Conservation (phyloP, 2,329 filamentous ascomycete genomes). For the Catunica adiposa region DNA sequence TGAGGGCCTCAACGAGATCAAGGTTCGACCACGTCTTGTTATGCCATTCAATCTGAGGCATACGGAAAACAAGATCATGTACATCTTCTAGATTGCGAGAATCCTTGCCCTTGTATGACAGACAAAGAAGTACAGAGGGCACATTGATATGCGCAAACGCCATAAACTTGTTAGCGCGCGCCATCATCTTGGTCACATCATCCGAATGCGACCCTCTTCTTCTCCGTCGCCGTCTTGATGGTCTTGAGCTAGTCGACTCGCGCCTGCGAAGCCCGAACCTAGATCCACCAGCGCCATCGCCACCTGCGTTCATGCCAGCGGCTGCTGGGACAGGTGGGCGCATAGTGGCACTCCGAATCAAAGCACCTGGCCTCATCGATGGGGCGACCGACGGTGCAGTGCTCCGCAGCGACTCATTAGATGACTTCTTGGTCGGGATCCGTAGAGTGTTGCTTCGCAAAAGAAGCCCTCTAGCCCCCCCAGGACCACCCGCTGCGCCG, state of each 20-base stretch:
- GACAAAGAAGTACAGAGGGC: slow-evolving; percentile 82
- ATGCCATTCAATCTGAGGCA: slow-evolving; percentile 85
- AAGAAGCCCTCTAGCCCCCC: slow-evolving; percentile 35
- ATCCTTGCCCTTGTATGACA: slow-evolving; percentile 92
- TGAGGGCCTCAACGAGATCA: slow-evolving; percentile 78
- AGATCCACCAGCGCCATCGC: not conserved
- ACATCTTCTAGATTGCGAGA: slow-evolving; percentile 93
- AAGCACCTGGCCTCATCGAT: slow-evolving; percentile 21
- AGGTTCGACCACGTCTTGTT: slow-evolving; percentile 99
- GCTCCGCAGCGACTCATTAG: slow-evolving; percentile 38
- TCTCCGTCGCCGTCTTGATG: slow-evolving; percentile 21
- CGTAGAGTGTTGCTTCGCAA: slow-evolving; percentile 27
- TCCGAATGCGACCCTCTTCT: slow-evolving; percentile 45
- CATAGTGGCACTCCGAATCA: slow-evolving; percentile 32
- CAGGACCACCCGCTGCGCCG: slow-evolving; percentile 15
- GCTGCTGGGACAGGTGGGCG: slow-evolving; percentile 2
- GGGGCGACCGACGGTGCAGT: slow-evolving; percentile 19
- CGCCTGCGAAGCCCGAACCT: slow-evolving; percentile 41
- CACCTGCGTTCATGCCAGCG: not conserved
- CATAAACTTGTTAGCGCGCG: slow-evolving; percentile 90
- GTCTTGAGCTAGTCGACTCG: slow-evolving; percentile 28
- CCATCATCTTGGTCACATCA: slow-evolving; percentile 93
- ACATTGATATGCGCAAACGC: slow-evolving; percentile 91
- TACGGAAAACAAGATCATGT: slow-evolving; percentile 90
- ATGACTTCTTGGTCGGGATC: slow-evolving; percentile 32